Percentiles rank a stretch among this genome's conserved stretches.
phyloP scores from a whole-genome alignment of 129 eudicot genomes.

The Rutidosis leptorrhynchoides region DNA sequence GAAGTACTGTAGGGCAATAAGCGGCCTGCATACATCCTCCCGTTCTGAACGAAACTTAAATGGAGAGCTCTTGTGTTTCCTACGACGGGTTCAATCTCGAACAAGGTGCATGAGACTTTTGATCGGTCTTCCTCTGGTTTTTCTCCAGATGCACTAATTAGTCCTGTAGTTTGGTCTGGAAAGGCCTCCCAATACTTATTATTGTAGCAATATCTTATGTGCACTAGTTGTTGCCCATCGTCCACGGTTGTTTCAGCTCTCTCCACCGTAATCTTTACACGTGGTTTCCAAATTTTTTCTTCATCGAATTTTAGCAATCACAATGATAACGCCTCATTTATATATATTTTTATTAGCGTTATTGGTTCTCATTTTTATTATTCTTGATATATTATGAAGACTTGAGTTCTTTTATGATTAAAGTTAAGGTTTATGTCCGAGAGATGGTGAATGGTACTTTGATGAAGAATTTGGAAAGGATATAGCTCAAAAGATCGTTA shows the following conservation, averaged over 20 bases:
- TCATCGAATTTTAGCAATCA: not conserved
- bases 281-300: not conserved
- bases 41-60: not conserved
- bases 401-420: too few species aligned
- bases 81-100: not conserved
- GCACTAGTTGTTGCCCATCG: not conserved
- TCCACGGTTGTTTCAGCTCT: not conserved
- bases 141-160: not conserved
- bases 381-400: too few species aligned
- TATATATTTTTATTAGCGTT: too few species aligned
- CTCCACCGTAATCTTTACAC: not conserved
- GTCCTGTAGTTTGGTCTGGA: fast-evolving
- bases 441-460: too few species aligned
- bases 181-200: constrained; percentile 5
- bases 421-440: too few species aligned
- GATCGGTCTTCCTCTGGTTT: constrained; percentile 12
- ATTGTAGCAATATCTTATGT: constrained; percentile 22
- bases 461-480: too few species aligned
- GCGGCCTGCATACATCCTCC: not conserved
- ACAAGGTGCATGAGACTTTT: constrained; percentile 9
- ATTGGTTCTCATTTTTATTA: too few species aligned
- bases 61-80: not conserved
- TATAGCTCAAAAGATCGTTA: too few species aligned
- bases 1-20: too few species aligned
- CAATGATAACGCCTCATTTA: too few species aligned